phyloP scores from a whole-genome alignment of 768 basidiomycete genomes.

The Rhodotorula graminis region DNA sequence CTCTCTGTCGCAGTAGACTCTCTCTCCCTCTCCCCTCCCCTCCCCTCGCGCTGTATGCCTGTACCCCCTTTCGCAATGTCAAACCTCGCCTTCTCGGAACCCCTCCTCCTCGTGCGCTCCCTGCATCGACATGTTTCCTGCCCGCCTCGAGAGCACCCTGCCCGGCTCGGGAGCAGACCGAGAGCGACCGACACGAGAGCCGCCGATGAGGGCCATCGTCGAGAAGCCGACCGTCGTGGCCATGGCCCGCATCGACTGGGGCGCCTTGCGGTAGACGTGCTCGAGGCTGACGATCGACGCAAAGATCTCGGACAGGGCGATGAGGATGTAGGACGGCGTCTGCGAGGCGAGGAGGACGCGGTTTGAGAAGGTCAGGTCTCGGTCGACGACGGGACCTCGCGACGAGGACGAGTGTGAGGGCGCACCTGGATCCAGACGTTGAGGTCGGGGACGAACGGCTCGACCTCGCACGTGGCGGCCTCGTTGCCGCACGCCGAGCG shows the following conservation, averaged over 20 bases:
- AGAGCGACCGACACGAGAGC: too few relatives aligned
- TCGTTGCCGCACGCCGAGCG: constrained; percentile 40
- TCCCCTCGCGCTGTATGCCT: background rate
- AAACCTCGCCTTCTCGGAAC: too few relatives aligned
- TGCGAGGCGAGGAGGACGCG: background rate
- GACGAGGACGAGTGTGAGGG: background rate
- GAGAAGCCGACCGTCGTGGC: constrained; percentile 53
- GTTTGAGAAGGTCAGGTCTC: background rate
- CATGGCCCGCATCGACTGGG: constrained; percentile 77
- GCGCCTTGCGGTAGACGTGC: constrained; percentile 83
- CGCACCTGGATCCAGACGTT: constrained; percentile 45
- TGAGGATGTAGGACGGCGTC: constrained; percentile 32
- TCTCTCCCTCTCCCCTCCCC: background rate
- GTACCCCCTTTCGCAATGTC: background rate
- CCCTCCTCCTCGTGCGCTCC: too few relatives aligned
- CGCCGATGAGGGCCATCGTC: too few relatives aligned
- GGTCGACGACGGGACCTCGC: too few relatives aligned
- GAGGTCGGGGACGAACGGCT: constrained; percentile 29
- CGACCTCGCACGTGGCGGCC: constrained; percentile 41
- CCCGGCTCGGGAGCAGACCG: too few relatives aligned
- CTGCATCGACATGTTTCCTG: too few relatives aligned
- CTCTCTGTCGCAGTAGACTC: too few relatives aligned
- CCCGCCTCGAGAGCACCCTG: too few relatives aligned
- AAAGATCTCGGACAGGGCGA: constrained; percentile 64
- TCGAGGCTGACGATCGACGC: constrained; percentile 61